A percentile compares a stretch with the other conserved stretches of the same genome.
Conservation (phyloP, 176 grass and related monocot species). For the Triticum dicoccoides region DNA sequence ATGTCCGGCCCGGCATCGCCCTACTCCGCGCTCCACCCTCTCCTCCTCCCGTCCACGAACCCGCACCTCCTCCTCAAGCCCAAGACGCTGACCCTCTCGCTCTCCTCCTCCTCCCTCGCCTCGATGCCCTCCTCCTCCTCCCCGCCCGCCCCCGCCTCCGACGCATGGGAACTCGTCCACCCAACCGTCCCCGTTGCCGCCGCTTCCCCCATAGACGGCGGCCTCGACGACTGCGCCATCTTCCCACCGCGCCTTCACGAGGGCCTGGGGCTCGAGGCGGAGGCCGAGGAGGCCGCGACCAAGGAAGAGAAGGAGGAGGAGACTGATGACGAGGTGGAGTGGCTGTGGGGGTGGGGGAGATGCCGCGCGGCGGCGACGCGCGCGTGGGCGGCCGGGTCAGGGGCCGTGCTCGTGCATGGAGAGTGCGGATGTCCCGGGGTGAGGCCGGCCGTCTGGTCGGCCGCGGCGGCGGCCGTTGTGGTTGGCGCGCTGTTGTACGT, state of each 20-base stretch:
- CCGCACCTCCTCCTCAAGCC: constrained; percentile 47
- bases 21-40: constrained; percentile 40
- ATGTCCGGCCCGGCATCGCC: constrained; percentile 17
- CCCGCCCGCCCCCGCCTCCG: constrained; percentile 27
- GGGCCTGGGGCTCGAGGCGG: constrained; percentile 41
- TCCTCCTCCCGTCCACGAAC: constrained; percentile 36
- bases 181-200: not conserved
- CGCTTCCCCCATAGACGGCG: constrained; percentile 13
- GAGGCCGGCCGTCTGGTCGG: constrained; percentile 54
- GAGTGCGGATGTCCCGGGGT: constrained; percentile 36
- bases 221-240: constrained; percentile 46
- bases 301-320: constrained; percentile 10
- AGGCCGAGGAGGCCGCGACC: constrained; percentile 15
- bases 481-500: constrained; percentile 52
- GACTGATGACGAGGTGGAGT: constrained; percentile 1
- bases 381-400: constrained; percentile 40
- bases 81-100: constrained; percentile 47
- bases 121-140: constrained; percentile 36
- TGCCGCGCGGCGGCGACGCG: constrained; percentile 29
- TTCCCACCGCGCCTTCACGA: constrained; percentile 50
- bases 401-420: constrained; percentile 34
- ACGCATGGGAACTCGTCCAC: constrained; percentile 43
- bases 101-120: constrained; percentile 46
- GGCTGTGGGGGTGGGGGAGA: constrained; percentile 9
- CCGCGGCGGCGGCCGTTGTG: constrained; percentile 26